phyloP scores from a whole-genome alignment of 371 early-diverging fungal species.

The Apophysomyces trapeziformis region DNA sequence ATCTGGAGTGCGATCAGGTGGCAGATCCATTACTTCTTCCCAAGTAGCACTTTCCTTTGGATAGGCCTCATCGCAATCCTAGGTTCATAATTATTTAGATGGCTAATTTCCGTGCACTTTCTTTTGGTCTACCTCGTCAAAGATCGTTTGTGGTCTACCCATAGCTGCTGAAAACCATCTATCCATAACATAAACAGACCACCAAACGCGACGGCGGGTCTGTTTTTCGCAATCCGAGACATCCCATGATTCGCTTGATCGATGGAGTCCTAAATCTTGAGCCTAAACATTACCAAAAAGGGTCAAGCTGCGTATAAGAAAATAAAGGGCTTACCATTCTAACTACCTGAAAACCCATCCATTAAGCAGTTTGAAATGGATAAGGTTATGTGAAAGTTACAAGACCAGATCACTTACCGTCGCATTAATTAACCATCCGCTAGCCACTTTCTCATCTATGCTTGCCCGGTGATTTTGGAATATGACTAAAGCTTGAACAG shows the following conservation, averaged over 20 bases:
- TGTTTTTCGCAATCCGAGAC: constrained; percentile 61
- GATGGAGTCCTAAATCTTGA: constrained; percentile 71
- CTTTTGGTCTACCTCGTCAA: constrained; percentile 36
- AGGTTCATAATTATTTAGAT: not conserved
- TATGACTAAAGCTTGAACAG: constrained; percentile 49
- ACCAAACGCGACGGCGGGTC: constrained; percentile 67
- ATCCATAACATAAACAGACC: constrained; percentile 67
- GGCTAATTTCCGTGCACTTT: not conserved
- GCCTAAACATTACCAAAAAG: constrained; percentile 34
- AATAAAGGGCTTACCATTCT: constrained; percentile 28
- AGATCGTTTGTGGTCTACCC: constrained; percentile 58
- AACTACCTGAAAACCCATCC: constrained; percentile 20
- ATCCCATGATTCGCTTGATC: constrained; percentile 58
- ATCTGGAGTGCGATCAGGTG: constrained; percentile 9
- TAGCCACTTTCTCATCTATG: constrained; percentile 41
- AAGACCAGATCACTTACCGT: constrained; percentile 26
- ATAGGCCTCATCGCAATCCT: constrained; percentile 49
- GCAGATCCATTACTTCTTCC: constrained; percentile 52
- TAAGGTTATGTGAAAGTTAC: not conserved
- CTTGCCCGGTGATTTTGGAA: constrained; percentile 47
- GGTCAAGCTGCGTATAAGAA: not conserved
- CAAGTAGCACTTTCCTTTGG: constrained; percentile 44
- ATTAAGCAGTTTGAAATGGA: not conserved
- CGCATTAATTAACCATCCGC: constrained; percentile 45
- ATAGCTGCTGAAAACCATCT: constrained; percentile 56